phyloP scores from a whole-genome alignment of 257 asterid genomes.

The Galeopsis tetrahit region DNA sequence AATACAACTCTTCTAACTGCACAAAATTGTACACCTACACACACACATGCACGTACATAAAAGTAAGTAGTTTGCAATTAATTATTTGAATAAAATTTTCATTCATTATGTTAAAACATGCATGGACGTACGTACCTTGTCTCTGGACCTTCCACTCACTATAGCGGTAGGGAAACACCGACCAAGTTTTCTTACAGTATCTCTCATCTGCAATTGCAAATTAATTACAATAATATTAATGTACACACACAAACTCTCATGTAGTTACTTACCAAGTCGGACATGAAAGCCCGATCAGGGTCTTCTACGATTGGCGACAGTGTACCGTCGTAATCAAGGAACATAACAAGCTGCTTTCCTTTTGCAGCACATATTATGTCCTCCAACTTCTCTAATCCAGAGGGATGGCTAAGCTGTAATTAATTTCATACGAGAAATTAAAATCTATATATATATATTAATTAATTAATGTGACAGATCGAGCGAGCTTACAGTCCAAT shows the following conservation, averaged over 20 bases:
- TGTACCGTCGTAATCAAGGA: slow-evolving; percentile 91
- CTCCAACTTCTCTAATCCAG: slow-evolving; percentile 83
- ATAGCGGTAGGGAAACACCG: slow-evolving; percentile 87
- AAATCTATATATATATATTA: too few species aligned
- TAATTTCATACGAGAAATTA: slow-evolving; percentile 27
- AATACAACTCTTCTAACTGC: slow-evolving; percentile 87
- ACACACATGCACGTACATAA: not conserved
- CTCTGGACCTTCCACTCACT: slow-evolving; percentile 91
- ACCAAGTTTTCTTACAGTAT: slow-evolving; percentile 80
- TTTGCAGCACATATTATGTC: slow-evolving; percentile 74
- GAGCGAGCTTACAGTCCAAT: slow-evolving; percentile 57
- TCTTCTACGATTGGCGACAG: slow-evolving; percentile 94
- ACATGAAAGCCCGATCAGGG: slow-evolving; percentile 95
- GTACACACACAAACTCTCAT: not conserved
- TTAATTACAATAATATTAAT: not conserved
- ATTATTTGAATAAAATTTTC: not conserved
- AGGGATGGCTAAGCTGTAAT: slow-evolving; percentile 80
- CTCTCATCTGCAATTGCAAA: slow-evolving; percentile 50
- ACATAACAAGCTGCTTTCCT: slow-evolving; percentile 92
- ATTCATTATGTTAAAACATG: too few species aligned
- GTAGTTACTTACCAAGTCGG: slow-evolving; percentile 55
- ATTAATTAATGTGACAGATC: not conserved
- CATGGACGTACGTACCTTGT: too few species aligned
- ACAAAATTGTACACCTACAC: slow-evolving; percentile 80
- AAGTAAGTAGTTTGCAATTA: not conserved